Conservation (phyloP, 139 green algal species). For the Coccomyxa sp. region DNA sequence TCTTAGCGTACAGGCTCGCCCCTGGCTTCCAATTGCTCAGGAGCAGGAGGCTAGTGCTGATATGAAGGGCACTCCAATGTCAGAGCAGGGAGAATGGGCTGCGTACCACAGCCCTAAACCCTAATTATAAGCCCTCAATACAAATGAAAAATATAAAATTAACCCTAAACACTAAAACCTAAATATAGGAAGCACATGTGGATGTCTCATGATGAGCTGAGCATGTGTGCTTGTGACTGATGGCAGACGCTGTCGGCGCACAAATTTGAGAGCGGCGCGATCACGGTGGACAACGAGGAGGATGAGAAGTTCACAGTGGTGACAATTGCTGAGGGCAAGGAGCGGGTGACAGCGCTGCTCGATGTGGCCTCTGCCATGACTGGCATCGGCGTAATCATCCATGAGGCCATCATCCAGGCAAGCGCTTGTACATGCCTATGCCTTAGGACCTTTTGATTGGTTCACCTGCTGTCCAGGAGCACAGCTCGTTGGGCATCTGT, state of each 20-base stretch:
- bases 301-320: conserved; percentile 44
- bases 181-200: too few relatives aligned
- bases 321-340: conserved; percentile 10
- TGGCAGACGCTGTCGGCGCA: conserved; percentile 11
- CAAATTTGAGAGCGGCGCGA: conserved; percentile 26
- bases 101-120: too few relatives aligned
- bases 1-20: too few relatives aligned
- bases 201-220: too few relatives aligned
- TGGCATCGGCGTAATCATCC: conserved; percentile 39
- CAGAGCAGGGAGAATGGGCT: too few relatives aligned
- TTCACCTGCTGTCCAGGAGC: neutral
- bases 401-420: conserved; percentile 48
- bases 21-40: too few relatives aligned
- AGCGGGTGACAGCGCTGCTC: conserved; percentile 33
- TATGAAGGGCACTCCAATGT: too few relatives aligned
- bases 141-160: too few relatives aligned
- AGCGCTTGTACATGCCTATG: too few relatives aligned
- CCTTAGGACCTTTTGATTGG: neutral
- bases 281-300: conserved; percentile 36
- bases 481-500: neutral
- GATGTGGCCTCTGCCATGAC: conserved; percentile 49
- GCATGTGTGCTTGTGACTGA: neutral
- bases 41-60: too few relatives aligned
- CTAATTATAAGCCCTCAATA: too few relatives aligned
- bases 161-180: too few relatives aligned